phyloP scores from a whole-genome alignment of 2,329 filamentous ascomycete genomes.

The Venturia aucupariae region DNA sequence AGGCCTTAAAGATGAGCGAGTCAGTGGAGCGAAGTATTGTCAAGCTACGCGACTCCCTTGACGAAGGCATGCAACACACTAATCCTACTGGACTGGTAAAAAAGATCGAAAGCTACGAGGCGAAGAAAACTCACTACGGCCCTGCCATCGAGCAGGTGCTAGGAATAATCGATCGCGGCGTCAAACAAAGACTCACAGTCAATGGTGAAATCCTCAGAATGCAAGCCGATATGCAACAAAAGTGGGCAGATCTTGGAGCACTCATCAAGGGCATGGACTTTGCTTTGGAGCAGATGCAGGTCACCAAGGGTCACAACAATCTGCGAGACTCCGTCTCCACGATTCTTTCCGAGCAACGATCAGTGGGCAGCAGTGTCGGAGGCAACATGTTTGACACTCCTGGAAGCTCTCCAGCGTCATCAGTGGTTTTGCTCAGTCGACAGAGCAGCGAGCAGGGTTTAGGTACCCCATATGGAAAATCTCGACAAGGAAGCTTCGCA shows the following conservation, averaged over 20 bases:
- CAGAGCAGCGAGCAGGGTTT: constrained; percentile 39
- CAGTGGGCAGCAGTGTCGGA: constrained; percentile 56
- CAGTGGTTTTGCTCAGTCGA: constrained; percentile 47
- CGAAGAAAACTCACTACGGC: constrained; percentile 88
- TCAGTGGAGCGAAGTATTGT: constrained; percentile 80
- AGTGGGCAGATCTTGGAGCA: constrained; percentile 66
- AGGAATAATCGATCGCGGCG: constrained; percentile 89
- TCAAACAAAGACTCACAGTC: constrained; percentile 87
- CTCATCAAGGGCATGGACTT: constrained; percentile 71
- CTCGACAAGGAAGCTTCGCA: constrained; percentile 38
- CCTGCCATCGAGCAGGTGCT: constrained; percentile 87
- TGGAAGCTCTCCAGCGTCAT: constrained; percentile 56
- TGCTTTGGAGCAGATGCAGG: constrained; percentile 60
- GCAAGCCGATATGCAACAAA: constrained; percentile 74
- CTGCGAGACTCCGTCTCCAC: constrained; percentile 89
- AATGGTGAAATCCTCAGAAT: constrained; percentile 90
- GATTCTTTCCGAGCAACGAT: constrained; percentile 75
- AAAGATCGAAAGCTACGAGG: constrained; percentile 87
- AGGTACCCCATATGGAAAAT: constrained; percentile 38
- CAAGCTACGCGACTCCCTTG: constrained; percentile 73
- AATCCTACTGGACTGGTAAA: constrained; percentile 63
- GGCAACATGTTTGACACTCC: constrained; percentile 58
- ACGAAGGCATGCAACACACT: constrained; percentile 63
- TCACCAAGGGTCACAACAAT: constrained; percentile 53
- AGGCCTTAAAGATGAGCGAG: constrained; percentile 94